phyloP scores from a whole-genome alignment of 495 filamentous ascomycete species.

The Talaromyces nanjingensis region DNA sequence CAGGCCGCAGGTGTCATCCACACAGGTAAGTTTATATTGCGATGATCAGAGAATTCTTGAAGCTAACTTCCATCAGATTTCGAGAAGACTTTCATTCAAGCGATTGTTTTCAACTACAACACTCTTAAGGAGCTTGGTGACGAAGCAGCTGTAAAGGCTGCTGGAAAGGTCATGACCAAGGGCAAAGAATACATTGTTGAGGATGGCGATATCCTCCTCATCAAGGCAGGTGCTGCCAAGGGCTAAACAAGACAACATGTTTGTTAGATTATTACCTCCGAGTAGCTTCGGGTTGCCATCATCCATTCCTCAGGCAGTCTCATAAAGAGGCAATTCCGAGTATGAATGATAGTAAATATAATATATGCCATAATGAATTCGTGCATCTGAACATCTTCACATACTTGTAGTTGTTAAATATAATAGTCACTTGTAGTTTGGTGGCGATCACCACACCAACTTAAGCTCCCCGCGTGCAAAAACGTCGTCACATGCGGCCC shows the following conservation, averaged over 20 bases:
- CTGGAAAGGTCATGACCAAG: slow-evolving; percentile 96
- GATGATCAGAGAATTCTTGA: too few species aligned
- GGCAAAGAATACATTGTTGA: slow-evolving; percentile 87
- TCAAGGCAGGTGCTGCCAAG: slow-evolving; percentile 96
- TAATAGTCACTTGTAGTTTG: not conserved
- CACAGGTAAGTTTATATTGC: slow-evolving; percentile 33
- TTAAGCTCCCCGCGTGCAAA: not conserved
- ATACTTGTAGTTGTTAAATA: not conserved
- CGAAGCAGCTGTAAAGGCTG: slow-evolving; percentile 80
- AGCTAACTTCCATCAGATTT: slow-evolving; percentile 55
- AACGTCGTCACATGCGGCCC: slow-evolving; percentile 4
- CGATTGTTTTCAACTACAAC: slow-evolving; percentile 77
- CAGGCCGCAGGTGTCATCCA: slow-evolving; percentile 98
- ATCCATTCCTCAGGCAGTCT: not conserved
- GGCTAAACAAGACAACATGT: slow-evolving; percentile 31
- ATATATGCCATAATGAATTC: slow-evolving; percentile 7
- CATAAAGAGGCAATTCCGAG: not conserved
- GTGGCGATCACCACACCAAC: not conserved
- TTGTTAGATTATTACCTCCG: not conserved
- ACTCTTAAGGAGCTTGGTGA: slow-evolving; percentile 78
- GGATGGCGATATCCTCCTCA: slow-evolving; percentile 59
- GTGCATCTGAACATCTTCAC: not conserved
- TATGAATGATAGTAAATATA: slow-evolving; percentile 4
- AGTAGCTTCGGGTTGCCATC: slow-evolving; percentile 1
- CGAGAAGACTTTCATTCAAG: slow-evolving; percentile 99